These are phyloP conservation scores for Vaccinium darrowii DNA, from an alignment of 148 eudicot species.

Conservation along the genomic window DNA sequence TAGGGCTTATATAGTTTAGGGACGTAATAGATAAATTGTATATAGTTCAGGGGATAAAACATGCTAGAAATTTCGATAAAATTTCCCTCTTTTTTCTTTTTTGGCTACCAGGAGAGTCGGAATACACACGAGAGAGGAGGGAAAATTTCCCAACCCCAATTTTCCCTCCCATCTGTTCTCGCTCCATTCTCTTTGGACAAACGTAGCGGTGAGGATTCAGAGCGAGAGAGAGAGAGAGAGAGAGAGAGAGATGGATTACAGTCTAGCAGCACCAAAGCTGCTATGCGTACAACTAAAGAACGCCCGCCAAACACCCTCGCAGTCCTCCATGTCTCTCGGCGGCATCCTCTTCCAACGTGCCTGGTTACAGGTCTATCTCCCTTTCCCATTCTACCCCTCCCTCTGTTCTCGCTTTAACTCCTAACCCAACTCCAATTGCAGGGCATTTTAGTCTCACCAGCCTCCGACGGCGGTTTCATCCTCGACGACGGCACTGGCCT, in stretches of 20 bases:
- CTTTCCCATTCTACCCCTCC: neutral
- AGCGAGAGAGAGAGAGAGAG: neutral
- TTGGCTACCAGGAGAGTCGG: too few relatives aligned
- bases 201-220: too few relatives aligned
- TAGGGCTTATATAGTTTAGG: too few relatives aligned
- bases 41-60: too few relatives aligned
- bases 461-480: conserved; percentile 29
- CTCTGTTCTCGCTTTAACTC: neutral
- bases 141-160: neutral
- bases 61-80: too few relatives aligned
- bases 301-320: conserved; percentile 36
- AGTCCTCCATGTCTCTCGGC: conserved; percentile 42
- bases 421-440: conserved; percentile 19
- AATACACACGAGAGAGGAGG: neutral
- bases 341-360: conserved; percentile 93
- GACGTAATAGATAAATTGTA: too few relatives aligned
- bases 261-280: conserved; percentile 71
- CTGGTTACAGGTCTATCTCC: conserved; percentile 52
- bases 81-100: too few relatives aligned
- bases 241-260: conserved; percentile 62
- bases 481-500: conserved; percentile 88
- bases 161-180: neutral
- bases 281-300: conserved; percentile 50
- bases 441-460: conserved; percentile 61
- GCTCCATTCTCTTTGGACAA: neutral